Evolutionary conservation across 2,329 filamentous ascomycete species (phyloP).

Genomic region (Boeremia exigua): DNA sequence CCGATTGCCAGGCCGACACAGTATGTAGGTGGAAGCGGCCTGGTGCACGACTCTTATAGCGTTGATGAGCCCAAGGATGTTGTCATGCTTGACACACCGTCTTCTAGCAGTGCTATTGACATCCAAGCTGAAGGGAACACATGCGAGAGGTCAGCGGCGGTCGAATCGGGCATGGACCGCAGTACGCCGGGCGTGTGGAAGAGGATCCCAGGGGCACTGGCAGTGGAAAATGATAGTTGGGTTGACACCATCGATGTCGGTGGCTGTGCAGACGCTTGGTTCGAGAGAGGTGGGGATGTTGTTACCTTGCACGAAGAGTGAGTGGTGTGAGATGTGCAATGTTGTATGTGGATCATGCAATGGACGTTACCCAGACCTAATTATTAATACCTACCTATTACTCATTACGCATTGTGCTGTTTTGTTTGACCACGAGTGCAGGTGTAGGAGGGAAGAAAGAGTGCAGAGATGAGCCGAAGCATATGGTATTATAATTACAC

Average conservation of each 20-base stretch:
- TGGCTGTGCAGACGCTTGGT: conserved; percentile 37
- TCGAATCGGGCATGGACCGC: conserved; percentile 17
- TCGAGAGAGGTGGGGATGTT: conserved; percentile 38
- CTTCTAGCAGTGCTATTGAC: not conserved
- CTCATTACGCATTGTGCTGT: not conserved
- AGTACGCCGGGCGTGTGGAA: conserved; percentile 21
- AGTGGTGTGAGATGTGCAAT: not conserved
- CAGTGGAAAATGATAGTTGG: conserved; percentile 38
- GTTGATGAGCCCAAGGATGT: conserved; percentile 21
- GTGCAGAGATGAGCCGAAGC: conserved; percentile 3
- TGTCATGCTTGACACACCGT: conserved; percentile 18
- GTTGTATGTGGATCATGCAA: not conserved
- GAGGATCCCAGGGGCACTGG: conserved; percentile 30
- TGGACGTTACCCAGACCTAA: not conserved
- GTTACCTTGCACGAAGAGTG: conserved; percentile 17
- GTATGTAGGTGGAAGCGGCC: conserved; percentile 34
- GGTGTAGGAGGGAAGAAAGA: not conserved
- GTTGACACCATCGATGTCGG: conserved; percentile 36
- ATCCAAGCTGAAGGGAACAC: not conserved
- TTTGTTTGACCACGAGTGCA: too few relatives aligned
- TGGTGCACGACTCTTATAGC: conserved; percentile 25
- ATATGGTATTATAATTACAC: conserved; percentile 21
- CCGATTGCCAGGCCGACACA: conserved; percentile 8
- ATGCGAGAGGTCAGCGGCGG: too few relatives aligned
- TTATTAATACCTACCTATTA: not conserved